Percentiles rank a stretch among this genome's conserved stretches.
Evolutionary conservation across 768 basidiomycete genomes (phyloP).

Genomic region (Mrakia blollopis): DNA sequence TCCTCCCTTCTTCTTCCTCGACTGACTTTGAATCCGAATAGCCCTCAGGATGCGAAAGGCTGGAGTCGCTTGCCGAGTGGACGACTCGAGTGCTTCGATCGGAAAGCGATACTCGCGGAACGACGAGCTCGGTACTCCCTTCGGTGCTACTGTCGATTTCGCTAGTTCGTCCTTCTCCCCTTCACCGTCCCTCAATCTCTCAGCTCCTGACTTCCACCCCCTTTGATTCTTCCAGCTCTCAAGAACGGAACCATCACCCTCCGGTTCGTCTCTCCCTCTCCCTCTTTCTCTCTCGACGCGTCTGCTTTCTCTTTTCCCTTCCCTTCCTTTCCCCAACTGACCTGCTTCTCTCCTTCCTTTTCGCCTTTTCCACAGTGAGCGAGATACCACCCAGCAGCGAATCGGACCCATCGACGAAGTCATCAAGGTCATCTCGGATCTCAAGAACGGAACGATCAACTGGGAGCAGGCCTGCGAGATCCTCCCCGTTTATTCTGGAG

Average conservation of each 20-base stretch:
- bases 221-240: neutral
- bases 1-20: neutral
- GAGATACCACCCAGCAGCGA: constrained; percentile 87
- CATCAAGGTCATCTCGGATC: constrained; percentile 67
- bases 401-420: constrained; percentile 89
- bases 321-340: no score
- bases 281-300: neutral
- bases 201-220: no score
- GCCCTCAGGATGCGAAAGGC: constrained; percentile 79
- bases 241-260: constrained; percentile 85
- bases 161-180: constrained; percentile 54
- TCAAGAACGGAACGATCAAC: constrained; percentile 66
- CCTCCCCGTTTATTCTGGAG: constrained; percentile 76
- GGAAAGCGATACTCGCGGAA: constrained; percentile 96
- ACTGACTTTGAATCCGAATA: constrained; percentile 41
- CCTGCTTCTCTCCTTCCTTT: neutral
- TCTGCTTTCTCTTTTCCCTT: neutral
- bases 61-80: constrained; percentile 87
- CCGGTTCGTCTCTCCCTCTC: constrained; percentile 69
- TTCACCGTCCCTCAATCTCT: neutral
- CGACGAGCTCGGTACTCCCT: constrained; percentile 97
- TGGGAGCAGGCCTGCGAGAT: constrained; percentile 71
- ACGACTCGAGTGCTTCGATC: constrained; percentile 90
- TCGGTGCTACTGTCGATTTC: constrained; percentile 92
- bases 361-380: constrained; percentile 57